Base-by-base conservation (phyloP, 306 rosid species). In the Quercus bicolor region DNA sequence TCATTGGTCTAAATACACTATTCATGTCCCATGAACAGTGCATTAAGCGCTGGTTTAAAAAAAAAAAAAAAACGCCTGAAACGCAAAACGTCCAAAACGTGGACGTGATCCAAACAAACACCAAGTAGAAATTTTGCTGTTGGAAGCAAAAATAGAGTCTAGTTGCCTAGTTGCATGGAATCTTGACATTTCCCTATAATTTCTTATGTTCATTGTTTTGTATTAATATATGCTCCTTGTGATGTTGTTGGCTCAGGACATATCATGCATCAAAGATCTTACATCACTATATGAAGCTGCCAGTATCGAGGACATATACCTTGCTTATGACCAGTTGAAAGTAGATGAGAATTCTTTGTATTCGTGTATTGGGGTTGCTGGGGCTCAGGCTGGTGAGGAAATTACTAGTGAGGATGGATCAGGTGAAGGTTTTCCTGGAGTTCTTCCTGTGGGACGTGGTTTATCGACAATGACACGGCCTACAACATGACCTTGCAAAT, bases 381-480 rank as follows among this genome's bases (percentile, higher is more conserved):
- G 98, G 77, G 88, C 97, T 87, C 94, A 91, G 83, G 88, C 94
- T 53, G 88, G 70, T 48, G 88, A 87, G 81, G 93, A 91, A 80
- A 80, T 80, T 62, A 74, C 80, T 70, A 93, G 93, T 91, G 97
- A 82, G 81, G 97, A 85, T 77, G 91, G 82, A 81, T 73, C 82
- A 1, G 90, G 68, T 55, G 96, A 85, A 74, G 91, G 87, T 75
- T 87, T 87, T 84, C 93, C 91, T 18, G 98, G 98, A 33, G 85
- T 91, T 74, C 70, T 88, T 76, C 98, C 98, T 0, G 68, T 85
- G 77, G 98, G 99, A 45, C 97, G 98, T 23, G 99, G 98, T 78
- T 90, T 93, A 86, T 93, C 99, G 29, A 93, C 99, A 33, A 91
- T 95, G 97, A 93, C 99, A 28, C 82, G 98, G 62, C 99, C 98